These are phyloP conservation scores for Phytophthora pini DNA, from an alignment of 352 stramenopile species.

Conservation along the genomic window DNA sequence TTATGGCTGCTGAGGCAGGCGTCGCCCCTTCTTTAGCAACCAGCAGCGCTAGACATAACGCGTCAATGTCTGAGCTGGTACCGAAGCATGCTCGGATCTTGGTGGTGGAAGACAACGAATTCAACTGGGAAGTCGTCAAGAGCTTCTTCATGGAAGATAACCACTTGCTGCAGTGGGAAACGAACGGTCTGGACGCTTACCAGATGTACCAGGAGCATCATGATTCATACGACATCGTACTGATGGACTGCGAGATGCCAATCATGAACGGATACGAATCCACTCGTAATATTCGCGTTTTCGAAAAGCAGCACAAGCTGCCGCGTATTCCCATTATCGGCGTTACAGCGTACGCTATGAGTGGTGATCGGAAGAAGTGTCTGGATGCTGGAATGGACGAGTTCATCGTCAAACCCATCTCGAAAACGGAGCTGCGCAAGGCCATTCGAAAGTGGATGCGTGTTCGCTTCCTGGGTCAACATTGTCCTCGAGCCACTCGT, in stretches of 20 bases:
- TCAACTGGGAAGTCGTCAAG: slow-evolving; percentile 92
- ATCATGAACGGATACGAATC: slow-evolving; percentile 88
- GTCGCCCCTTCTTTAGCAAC: slow-evolving; percentile 19
- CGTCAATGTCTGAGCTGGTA: slow-evolving; percentile 42
- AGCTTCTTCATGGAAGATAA: slow-evolving; percentile 86
- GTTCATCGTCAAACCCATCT: slow-evolving; percentile 89
- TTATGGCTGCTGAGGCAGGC: slow-evolving; percentile 36
- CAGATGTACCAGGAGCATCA: slow-evolving; percentile 80
- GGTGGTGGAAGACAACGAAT: slow-evolving; percentile 91
- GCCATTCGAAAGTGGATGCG: slow-evolving; percentile 86
- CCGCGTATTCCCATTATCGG: slow-evolving; percentile 81
- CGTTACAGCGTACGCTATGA: slow-evolving; percentile 89
- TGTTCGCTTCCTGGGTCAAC: slow-evolving; percentile 70
- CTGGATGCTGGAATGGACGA: slow-evolving; percentile 87
- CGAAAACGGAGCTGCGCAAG: slow-evolving; percentile 63
- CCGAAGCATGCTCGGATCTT: slow-evolving; percentile 79
- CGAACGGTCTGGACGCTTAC: slow-evolving; percentile 76
- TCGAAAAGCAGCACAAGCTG: slow-evolving; percentile 72
- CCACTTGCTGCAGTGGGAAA: slow-evolving; percentile 84
- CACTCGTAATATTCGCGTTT: slow-evolving; percentile 73
- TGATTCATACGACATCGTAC: slow-evolving; percentile 75
- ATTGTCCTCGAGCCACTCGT: slow-evolving; percentile 32
- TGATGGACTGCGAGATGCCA: slow-evolving; percentile 91
- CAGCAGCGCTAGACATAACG: slow-evolving; percentile 25
- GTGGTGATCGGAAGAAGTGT: slow-evolving; percentile 83